These are phyloP conservation scores for Tetrahymena malaccensis DNA, from an alignment of 73 alveolate genomes.

Conservation along the genomic window DNA sequence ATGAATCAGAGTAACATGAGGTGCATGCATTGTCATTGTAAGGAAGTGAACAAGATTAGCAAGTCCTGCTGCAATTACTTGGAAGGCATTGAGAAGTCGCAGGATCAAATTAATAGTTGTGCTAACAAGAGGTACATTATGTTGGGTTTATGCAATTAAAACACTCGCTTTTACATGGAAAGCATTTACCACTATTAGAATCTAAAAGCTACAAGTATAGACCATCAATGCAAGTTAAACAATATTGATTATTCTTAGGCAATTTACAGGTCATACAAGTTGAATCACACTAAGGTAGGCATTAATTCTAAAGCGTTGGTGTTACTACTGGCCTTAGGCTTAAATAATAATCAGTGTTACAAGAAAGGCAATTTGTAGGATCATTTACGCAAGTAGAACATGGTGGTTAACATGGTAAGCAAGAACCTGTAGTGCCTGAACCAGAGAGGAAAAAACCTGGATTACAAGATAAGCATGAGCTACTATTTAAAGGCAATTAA, in stretches of 20 bases:
- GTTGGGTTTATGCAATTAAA: background rate
- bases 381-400: background rate
- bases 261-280: background rate
- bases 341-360: background rate
- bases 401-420: background rate
- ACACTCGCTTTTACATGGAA: background rate
- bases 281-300: background rate
- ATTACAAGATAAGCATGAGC: background rate
- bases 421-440: background rate
- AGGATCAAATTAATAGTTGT: background rate
- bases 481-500: background rate
- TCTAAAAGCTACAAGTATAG: background rate
- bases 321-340: background rate
- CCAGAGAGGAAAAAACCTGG: background rate
- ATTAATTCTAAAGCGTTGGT: background rate
- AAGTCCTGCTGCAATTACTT: background rate
- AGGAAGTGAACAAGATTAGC: background rate
- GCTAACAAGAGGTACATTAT: background rate
- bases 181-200: background rate
- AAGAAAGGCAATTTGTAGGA: background rate
- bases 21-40: background rate
- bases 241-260: background rate
- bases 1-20: background rate
- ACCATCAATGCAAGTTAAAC: background rate
- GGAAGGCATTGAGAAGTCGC: background rate